Evolutionary conservation across 257 asterid genomes (phyloP).

Genomic region (Mitragyna speciosa): DNA sequence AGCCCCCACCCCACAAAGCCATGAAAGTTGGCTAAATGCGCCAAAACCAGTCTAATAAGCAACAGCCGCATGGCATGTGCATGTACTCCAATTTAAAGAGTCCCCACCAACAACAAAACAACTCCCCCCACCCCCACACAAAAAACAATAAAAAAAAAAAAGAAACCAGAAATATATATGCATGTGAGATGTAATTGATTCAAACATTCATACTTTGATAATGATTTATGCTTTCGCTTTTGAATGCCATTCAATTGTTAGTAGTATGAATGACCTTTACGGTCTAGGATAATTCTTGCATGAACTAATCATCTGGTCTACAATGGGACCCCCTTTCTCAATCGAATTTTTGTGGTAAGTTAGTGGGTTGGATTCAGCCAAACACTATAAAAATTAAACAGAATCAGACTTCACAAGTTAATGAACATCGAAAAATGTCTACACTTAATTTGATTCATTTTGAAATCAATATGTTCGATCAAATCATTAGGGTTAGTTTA

Average conservation of each 20-base stretch:
- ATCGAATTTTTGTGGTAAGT: too few relatives aligned
- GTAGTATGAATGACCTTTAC: neutral
- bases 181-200: neutral
- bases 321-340: neutral
- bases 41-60: slow-evolving; percentile 26
- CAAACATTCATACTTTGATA: slow-evolving; percentile 16
- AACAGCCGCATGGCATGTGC: slow-evolving; percentile 31
- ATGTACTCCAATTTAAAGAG: slow-evolving; percentile 24
- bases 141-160: too few relatives aligned
- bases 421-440: neutral
- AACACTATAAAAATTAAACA: too few relatives aligned
- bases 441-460: too few relatives aligned
- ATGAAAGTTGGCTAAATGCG: slow-evolving; percentile 5
- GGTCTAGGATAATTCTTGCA: neutral
- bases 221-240: slow-evolving; percentile 19
- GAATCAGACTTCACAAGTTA: too few relatives aligned
- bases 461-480: too few relatives aligned
- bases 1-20: neutral
- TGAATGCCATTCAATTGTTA: slow-evolving; percentile 15
- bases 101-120: slow-evolving; percentile 15
- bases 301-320: neutral
- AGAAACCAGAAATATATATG: too few relatives aligned
- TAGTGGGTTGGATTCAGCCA: too few relatives aligned
- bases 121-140: neutral
- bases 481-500: too few relatives aligned